Evolutionary conservation across 2,329 filamentous ascomycete species (phyloP), one percentile per base, ranked within the genome.

Genomic region (Colletotrichum tabaci): DNA sequence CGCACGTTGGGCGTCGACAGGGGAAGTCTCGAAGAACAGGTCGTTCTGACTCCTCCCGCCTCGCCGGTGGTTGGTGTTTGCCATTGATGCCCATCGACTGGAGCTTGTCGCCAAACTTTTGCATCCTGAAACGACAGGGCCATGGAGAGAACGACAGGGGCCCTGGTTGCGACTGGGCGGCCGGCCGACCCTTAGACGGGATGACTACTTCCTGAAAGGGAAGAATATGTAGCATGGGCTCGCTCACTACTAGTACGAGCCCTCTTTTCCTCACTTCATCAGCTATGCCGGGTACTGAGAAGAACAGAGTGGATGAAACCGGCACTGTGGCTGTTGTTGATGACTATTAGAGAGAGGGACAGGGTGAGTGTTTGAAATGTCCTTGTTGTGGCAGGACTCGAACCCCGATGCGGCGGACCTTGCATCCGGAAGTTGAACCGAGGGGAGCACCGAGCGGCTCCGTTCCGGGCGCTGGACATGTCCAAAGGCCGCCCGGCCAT

Each of bases 41-140:
- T 55, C 52, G 21, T 42, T 46, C 15, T 13, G 16, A 5, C 23
- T 53, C 13, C 21, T 47, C 40, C 46, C 26, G 57, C 40, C 30
- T 52, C 47, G 30, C 38, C 58, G 46, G 52, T 26, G 57, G 38
- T 44, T 52, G 38, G 26, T 58, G 46, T 26, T 47, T 15, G 64
- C 65, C 50, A 47, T 42, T 30, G 35, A 64, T 26, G 58, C 65
- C 38, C 52, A 26, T 58, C 53, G 23, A 46, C 44, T 40, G 52
- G 57, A 60, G 68, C 68, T 58, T 68, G 68, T 68, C 65, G 53
- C 61, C 66, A 71, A 68, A 58, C 68, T 71, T 61, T 71, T 63
- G 56, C 52, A 18, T 60, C 68, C 68, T 71, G 68, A 71, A 71
- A 71, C 68, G 40, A 68, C 58, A 64, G 68, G 68, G 68, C 53